phyloP scores from a whole-genome alignment of 1,284 basidiomycete genomes.

The Ustilago lituana region DNA sequence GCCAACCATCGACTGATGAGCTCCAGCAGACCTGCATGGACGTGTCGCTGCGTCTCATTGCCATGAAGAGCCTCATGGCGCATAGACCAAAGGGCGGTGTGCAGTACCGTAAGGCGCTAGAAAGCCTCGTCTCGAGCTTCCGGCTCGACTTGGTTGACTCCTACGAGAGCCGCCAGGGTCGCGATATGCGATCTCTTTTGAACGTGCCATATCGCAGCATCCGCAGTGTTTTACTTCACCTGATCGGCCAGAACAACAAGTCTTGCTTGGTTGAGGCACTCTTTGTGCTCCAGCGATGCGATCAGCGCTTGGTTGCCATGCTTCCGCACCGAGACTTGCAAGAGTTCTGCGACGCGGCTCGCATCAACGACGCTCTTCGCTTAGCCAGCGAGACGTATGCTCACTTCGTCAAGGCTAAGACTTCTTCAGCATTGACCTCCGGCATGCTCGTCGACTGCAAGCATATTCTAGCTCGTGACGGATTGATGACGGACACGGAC shows the following conservation, averaged over 20 bases:
- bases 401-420: constrained; percentile 34
- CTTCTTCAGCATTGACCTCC: neutral
- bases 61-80: constrained; percentile 28
- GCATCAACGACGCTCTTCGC: neutral
- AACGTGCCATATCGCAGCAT: constrained; percentile 20
- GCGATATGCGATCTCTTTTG: constrained; percentile 3
- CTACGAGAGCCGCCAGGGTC: neutral
- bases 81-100: constrained; percentile 26
- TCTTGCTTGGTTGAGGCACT: constrained; percentile 9
- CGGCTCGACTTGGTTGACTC: constrained; percentile 32
- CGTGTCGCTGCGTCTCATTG: constrained; percentile 33
- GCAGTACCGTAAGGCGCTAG: constrained; percentile 33
- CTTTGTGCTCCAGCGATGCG: constrained; percentile 25
- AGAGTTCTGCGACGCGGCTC: constrained; percentile 25
- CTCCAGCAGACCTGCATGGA: constrained; percentile 33
- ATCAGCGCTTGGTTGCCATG: constrained; percentile 33
- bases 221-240: constrained; percentile 20
- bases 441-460: neutral
- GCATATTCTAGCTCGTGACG: constrained; percentile 26
- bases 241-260: constrained; percentile 20
- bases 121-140: constrained; percentile 30
- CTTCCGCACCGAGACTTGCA: constrained; percentile 21
- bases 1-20: constrained; percentile 5
- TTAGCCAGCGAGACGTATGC: constrained; percentile 18
- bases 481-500: constrained; percentile 20